Conservation (phyloP, 495 filamentous ascomycete genomes). For the Pseudotulostoma volvatum region DNA sequence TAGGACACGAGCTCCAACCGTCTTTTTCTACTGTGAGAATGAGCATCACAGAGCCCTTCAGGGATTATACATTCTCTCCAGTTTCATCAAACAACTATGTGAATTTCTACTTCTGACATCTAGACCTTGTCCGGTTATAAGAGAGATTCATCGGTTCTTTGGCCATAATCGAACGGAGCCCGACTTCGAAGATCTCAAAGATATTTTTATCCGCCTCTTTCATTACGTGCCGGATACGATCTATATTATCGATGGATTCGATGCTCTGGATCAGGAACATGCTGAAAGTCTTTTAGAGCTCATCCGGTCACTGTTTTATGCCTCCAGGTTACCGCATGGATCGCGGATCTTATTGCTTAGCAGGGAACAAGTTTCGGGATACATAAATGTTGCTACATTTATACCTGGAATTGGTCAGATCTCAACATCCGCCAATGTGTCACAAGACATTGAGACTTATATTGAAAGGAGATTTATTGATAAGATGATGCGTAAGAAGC, state of each 20-base stretch:
- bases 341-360: slow-evolving; percentile 8
- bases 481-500: slow-evolving; percentile 7
- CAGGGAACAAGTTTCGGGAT: slow-evolving; percentile 10
- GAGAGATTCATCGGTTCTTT: slow-evolving; percentile 3
- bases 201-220: slow-evolving; percentile 4
- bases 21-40: too few relatives aligned
- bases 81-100: too few relatives aligned
- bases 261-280: too few relatives aligned
- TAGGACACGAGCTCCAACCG: neutral
- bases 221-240: slow-evolving; percentile 3
- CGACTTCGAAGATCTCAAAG: slow-evolving; percentile 10
- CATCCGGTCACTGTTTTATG: slow-evolving; percentile 1
- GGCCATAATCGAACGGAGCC: slow-evolving; percentile 4
- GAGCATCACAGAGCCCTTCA: neutral
- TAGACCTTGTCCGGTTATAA: neutral
- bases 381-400: slow-evolving; percentile 6
- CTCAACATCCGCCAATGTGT: too few relatives aligned
- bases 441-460: slow-evolving; percentile 11
- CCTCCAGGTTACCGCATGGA: neutral
- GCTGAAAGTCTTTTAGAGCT: slow-evolving; percentile 1
- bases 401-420: slow-evolving; percentile 6
- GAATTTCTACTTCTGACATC: too few relatives aligned
- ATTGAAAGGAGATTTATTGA: slow-evolving; percentile 10
- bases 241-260: too few relatives aligned
- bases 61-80: too few relatives aligned